A percentile compares a stretch with the other conserved stretches of the same genome.
Conservation (phyloP, 1,284 basidiomycete species). For the Uromyces viciae-fabae region DNA sequence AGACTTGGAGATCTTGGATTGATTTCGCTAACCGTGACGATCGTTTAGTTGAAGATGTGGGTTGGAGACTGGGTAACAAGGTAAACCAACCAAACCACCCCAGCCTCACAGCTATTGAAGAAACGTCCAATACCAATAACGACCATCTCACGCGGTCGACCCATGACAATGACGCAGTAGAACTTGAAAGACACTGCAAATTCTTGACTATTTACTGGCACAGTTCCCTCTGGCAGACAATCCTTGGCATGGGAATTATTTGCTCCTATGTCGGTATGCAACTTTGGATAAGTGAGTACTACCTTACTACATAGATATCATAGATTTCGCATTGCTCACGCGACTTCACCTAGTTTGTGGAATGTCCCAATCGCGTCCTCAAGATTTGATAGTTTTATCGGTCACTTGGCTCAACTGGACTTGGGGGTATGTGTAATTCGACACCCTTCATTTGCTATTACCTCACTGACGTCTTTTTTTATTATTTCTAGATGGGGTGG, state of each 20-base stretch:
- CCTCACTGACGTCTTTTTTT: background rate
- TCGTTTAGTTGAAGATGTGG: background rate
- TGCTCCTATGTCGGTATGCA: background rate
- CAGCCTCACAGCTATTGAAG: background rate
- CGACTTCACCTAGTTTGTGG: background rate
- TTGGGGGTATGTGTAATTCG: background rate
- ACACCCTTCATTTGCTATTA: background rate
- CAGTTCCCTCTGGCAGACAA: slow-evolving; percentile 1
- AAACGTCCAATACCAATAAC: background rate
- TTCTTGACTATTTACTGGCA: slow-evolving; percentile 19
- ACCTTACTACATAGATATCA: background rate
- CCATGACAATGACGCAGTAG: background rate
- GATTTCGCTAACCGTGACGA: slow-evolving; percentile 18
- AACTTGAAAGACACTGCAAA: slow-evolving; percentile 9
- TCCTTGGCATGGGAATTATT: slow-evolving; percentile 15
- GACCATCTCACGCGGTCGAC: background rate
- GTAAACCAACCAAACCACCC: background rate
- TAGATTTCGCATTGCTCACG: background rate
- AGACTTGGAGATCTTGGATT: slow-evolving; percentile 22
- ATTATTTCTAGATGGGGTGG: background rate
- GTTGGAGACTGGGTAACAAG: background rate
- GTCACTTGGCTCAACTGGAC: slow-evolving; percentile 13
- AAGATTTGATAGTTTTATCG: background rate
- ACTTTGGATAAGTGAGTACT: background rate
- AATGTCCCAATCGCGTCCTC: background rate